Evolutionary conservation across 2,329 filamentous ascomycete species (phyloP).

Genomic region (Xylariaceae sp.): DNA sequence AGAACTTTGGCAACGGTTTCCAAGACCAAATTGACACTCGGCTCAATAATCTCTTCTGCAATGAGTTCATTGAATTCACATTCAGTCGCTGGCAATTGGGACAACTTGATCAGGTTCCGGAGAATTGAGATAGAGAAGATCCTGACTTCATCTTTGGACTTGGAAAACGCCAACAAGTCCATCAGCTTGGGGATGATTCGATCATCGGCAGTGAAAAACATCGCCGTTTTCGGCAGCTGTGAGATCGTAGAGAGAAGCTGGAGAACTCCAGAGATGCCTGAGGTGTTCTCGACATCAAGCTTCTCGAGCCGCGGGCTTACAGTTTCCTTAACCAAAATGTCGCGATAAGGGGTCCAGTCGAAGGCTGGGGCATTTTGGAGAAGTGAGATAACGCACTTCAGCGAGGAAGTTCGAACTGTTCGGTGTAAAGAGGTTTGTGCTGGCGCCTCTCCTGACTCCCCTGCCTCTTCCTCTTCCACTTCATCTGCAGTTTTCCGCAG

Average conservation of each 20-base stretch:
- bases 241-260: conserved; percentile 80
- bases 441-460: conserved; percentile 34
- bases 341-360: conserved; percentile 67
- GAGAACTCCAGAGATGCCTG: conserved; percentile 79
- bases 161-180: conserved; percentile 64
- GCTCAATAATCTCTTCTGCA: conserved; percentile 50
- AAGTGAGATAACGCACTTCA: conserved; percentile 76
- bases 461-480: conserved; percentile 29
- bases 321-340: conserved; percentile 66
- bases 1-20: conserved; percentile 65
- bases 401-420: conserved; percentile 62
- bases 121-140: conserved; percentile 74
- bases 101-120: conserved; percentile 59
- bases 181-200: conserved; percentile 67
- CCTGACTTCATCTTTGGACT: conserved; percentile 82
- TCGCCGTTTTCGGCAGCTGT: conserved; percentile 56
- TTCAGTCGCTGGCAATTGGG: conserved; percentile 49
- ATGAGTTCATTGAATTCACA: conserved; percentile 54
- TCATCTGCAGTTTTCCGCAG: conserved; percentile 42
- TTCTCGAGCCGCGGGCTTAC: conserved; percentile 72
- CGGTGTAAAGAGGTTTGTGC: conserved; percentile 55
- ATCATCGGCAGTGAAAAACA: conserved; percentile 59
- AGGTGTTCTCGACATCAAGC: conserved; percentile 78
- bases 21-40: conserved; percentile 56
- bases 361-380: conserved; percentile 68